A percentile compares a stretch with the other conserved stretches of the same genome.
phyloP scores from a whole-genome alignment of 345 rosid species.

The Kernera saxatilis region DNA sequence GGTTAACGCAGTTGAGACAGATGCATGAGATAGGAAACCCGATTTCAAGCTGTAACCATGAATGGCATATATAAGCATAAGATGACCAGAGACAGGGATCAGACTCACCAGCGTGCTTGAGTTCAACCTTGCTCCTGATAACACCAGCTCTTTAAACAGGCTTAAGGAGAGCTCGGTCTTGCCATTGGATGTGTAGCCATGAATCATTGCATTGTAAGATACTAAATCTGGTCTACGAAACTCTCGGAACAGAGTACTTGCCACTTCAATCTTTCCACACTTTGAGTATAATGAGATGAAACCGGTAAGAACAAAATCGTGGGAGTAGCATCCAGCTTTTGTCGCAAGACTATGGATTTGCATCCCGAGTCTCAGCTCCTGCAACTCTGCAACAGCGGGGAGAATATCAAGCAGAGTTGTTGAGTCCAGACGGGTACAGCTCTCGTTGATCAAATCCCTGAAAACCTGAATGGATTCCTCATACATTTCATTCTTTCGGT shows the following conservation, averaged over 20 bases:
- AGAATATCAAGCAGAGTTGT: conserved; percentile 54
- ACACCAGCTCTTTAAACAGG: conserved; percentile 47
- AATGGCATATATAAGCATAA: conserved; percentile 43
- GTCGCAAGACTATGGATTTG: conserved; percentile 52
- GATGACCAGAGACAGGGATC: conserved; percentile 64
- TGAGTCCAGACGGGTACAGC: conserved; percentile 36
- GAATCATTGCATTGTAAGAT: conserved; percentile 75
- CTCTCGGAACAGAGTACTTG: conserved; percentile 43
- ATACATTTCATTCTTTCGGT: conserved; percentile 40
- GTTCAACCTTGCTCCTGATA: conserved; percentile 41
- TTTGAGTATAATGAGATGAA: conserved; percentile 59
- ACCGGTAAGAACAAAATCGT: conserved; percentile 55
- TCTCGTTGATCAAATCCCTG: conserved; percentile 39
- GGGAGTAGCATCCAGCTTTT: conserved; percentile 48
- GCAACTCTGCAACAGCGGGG: conserved; percentile 73
- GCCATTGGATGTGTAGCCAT: conserved; percentile 57
- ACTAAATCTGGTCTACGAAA: conserved; percentile 54
- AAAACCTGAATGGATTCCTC: conserved; percentile 49
- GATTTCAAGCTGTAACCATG: conserved; percentile 53
- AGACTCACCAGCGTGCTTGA: conserved; percentile 63
- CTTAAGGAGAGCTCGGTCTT: conserved; percentile 43
- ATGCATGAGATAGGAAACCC: conserved; percentile 39
- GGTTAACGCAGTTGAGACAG: conserved; percentile 57
- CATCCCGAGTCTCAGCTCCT: conserved; percentile 51
- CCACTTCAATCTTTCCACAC: conserved; percentile 43